Conservation (phyloP, 1,139 yeast species). For the Protomyces macrosporus region DNA sequence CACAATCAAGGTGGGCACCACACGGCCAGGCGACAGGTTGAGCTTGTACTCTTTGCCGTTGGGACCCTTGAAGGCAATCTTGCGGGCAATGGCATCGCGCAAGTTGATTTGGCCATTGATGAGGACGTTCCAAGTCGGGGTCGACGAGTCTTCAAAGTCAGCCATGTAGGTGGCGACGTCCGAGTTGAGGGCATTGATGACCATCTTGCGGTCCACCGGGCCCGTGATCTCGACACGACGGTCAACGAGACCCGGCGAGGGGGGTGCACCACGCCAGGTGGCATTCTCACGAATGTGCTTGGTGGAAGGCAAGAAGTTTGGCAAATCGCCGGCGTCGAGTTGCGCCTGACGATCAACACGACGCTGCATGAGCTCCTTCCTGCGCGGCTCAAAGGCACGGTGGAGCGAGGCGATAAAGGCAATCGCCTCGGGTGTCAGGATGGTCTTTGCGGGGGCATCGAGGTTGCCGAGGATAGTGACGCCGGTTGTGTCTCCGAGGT, state of each 20-base stretch:
- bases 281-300: slow-evolving; percentile 63
- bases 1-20: slow-evolving; percentile 68
- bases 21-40: slow-evolving; percentile 45
- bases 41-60: slow-evolving; percentile 57
- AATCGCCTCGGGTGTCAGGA: slow-evolving; percentile 62
- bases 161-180: slow-evolving; percentile 69
- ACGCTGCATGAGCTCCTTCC: slow-evolving; percentile 56
- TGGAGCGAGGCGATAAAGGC: slow-evolving; percentile 70
- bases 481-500: slow-evolving; percentile 11
- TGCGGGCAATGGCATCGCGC: slow-evolving; percentile 58
- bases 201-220: slow-evolving; percentile 68
- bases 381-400: slow-evolving; percentile 59
- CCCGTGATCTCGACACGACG: slow-evolving; percentile 80
- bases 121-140: slow-evolving; percentile 92
- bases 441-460: slow-evolving; percentile 33
- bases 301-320: slow-evolving; percentile 71
- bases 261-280: slow-evolving; percentile 73
- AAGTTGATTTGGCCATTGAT: slow-evolving; percentile 86
- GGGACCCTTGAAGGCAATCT: slow-evolving; percentile 52
- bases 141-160: slow-evolving; percentile 65
- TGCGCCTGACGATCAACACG: slow-evolving; percentile 56
- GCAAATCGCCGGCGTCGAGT: slow-evolving; percentile 64
- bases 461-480: slow-evolving; percentile 22
- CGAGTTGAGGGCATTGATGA: slow-evolving; percentile 64
- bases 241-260: slow-evolving; percentile 71